Conservation (phyloP, 805 yeast species). For the Candida pseudoglaebosa region DNA sequence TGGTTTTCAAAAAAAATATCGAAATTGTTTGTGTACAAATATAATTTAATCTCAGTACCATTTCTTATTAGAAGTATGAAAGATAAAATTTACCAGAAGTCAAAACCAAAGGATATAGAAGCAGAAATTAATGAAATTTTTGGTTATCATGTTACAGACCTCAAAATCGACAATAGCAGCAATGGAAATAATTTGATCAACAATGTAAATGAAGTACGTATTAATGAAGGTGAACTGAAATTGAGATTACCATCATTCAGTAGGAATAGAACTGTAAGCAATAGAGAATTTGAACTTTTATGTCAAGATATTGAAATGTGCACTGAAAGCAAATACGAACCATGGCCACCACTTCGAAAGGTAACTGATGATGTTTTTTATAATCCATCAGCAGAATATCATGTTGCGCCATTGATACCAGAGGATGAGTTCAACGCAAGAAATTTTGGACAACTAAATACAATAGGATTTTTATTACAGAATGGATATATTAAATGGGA, state of each 20-base stretch:
- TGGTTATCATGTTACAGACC: too few relatives aligned
- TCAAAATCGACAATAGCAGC: too few relatives aligned
- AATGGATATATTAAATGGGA: not conserved
- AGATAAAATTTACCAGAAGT: too few relatives aligned
- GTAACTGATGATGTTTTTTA: not conserved
- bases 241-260: too few relatives aligned
- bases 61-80: too few relatives aligned
- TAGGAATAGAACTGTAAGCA: too few relatives aligned
- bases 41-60: too few relatives aligned
- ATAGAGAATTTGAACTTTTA: not conserved
- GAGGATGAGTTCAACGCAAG: not conserved
- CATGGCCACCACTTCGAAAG: slow-evolving; percentile 1
- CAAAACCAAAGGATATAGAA: too few relatives aligned
- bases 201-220: not conserved
- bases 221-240: not conserved
- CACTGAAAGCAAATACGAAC: not conserved
- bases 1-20: too few relatives aligned
- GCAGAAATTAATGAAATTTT: too few relatives aligned
- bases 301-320: not conserved
- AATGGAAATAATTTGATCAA: too few relatives aligned
- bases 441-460: not conserved
- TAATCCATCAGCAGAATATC: not conserved
- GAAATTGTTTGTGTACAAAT: too few relatives aligned
- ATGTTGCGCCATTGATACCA: not conserved
- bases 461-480: not conserved